Evolutionary conservation across 2,329 filamentous ascomycete genomes (phyloP).

Genomic region (Didymella glomerata): DNA sequence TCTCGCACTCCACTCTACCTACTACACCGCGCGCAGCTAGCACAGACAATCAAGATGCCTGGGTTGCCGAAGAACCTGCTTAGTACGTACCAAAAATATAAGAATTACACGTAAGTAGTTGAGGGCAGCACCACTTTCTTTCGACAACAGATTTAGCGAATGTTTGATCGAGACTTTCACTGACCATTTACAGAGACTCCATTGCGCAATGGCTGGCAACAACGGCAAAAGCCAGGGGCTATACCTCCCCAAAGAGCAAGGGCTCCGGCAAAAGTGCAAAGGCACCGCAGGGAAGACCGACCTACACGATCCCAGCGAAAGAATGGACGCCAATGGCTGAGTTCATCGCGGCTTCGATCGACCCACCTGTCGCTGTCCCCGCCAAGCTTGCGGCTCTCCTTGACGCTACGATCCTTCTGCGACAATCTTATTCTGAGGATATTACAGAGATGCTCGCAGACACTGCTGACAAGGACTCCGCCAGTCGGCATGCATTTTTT

Average conservation of each 20-base stretch:
- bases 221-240: constrained; percentile 1
- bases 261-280: not conserved
- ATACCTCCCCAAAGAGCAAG: not conserved
- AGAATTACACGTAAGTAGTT: constrained; percentile 16
- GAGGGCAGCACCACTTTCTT: not conserved
- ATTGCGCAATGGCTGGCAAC: constrained; percentile 1
- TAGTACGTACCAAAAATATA: constrained; percentile 20
- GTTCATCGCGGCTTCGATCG: constrained; percentile 38
- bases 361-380: constrained; percentile 42
- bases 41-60: not conserved
- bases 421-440: constrained; percentile 38
- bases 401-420: constrained; percentile 50
- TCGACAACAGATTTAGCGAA: not conserved
- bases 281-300: not conserved
- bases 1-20: no score
- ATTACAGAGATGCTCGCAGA: constrained; percentile 26
- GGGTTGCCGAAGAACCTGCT: constrained; percentile 10
- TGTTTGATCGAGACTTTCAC: not conserved
- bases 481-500: constrained; percentile 48
- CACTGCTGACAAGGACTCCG: constrained; percentile 24
- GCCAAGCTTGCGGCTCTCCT: constrained; percentile 44
- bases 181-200: not conserved
- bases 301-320: constrained; percentile 49
- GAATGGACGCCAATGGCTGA: constrained; percentile 54
- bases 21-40: no score